These are phyloP conservation scores for Brassica juncea DNA, from an alignment of 345 rosid genomes.

Conservation along the genomic window DNA sequence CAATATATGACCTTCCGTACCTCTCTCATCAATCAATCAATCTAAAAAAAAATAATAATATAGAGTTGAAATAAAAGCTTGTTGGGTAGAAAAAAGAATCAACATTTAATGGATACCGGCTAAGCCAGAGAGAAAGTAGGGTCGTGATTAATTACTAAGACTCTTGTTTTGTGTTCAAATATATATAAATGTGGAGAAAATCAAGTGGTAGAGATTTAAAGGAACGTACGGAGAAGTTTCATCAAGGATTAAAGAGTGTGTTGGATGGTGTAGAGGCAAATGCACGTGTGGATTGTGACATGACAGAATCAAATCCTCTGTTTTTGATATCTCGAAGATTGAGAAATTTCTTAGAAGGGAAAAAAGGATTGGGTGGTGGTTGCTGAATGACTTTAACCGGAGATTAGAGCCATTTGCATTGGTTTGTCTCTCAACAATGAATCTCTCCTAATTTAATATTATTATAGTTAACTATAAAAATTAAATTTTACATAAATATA, in stretches of 20 bases:
- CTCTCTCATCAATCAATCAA: slow-evolving; percentile 31
- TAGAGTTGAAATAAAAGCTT: slow-evolving; percentile 5
- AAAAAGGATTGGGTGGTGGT: slow-evolving; percentile 10
- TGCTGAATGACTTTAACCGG: slow-evolving; percentile 5
- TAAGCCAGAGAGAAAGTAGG: slow-evolving; percentile 31
- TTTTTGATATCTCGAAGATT: neutral
- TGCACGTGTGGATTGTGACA: slow-evolving; percentile 41
- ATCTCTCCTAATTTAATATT: too few species aligned
- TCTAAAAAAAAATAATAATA: neutral
- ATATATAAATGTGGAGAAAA: slow-evolving; percentile 14
- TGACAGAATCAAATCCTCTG: slow-evolving; percentile 31
- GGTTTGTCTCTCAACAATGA: too few species aligned
- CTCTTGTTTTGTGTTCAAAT: slow-evolving; percentile 5
- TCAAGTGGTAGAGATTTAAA: slow-evolving; percentile 19
- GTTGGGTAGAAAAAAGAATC: slow-evolving; percentile 21
- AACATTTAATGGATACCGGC: slow-evolving; percentile 25
- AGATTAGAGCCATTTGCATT: neutral
- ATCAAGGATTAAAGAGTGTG: slow-evolving; percentile 35
- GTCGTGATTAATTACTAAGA: slow-evolving; percentile 18
- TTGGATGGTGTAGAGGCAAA: slow-evolving; percentile 45
- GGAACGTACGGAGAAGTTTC: slow-evolving; percentile 41
- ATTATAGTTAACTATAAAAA: too few species aligned
- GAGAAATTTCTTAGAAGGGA: slow-evolving; percentile 32
- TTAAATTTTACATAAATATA: too few species aligned
- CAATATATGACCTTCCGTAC: slow-evolving; percentile 44